These are phyloP conservation scores for Penicillium herquei DNA, from an alignment of 495 filamentous ascomycete species.

Conservation along the genomic window DNA sequence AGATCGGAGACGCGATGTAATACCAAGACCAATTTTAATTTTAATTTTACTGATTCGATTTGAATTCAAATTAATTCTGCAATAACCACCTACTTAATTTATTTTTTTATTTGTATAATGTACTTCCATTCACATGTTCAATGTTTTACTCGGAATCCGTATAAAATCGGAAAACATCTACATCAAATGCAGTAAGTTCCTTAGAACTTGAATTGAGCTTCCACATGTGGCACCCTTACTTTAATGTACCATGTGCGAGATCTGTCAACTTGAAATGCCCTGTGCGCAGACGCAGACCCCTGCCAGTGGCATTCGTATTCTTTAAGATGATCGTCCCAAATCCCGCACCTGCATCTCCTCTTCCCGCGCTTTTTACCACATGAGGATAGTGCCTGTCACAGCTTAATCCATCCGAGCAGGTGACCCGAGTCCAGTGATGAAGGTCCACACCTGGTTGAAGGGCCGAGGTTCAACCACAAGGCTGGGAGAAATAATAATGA, in stretches of 20 bases:
- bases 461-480: slow-evolving; percentile 1
- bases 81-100: too few relatives aligned
- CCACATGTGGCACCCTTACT: slow-evolving; percentile 23
- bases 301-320: neutral
- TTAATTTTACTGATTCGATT: too few relatives aligned
- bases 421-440: too few relatives aligned
- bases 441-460: too few relatives aligned
- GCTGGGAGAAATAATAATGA: neutral
- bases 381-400: slow-evolving; percentile 2
- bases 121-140: too few relatives aligned
- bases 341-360: slow-evolving; percentile 7
- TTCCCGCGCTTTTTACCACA: slow-evolving; percentile 8
- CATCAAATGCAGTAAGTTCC: neutral
- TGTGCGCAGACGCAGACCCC: neutral
- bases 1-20: neutral
- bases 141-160: too few relatives aligned
- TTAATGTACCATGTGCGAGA: slow-evolving; percentile 22
- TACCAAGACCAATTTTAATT: too few relatives aligned
- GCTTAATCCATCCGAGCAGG: neutral
- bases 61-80: too few relatives aligned
- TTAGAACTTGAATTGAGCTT: neutral
- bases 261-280: slow-evolving; percentile 12
- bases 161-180: too few relatives aligned
- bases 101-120: too few relatives aligned
- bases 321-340: slow-evolving; percentile 3